phyloP scores from a whole-genome alignment of 2,329 filamentous ascomycete genomes.

The Sarocladiaceae sp. region DNA sequence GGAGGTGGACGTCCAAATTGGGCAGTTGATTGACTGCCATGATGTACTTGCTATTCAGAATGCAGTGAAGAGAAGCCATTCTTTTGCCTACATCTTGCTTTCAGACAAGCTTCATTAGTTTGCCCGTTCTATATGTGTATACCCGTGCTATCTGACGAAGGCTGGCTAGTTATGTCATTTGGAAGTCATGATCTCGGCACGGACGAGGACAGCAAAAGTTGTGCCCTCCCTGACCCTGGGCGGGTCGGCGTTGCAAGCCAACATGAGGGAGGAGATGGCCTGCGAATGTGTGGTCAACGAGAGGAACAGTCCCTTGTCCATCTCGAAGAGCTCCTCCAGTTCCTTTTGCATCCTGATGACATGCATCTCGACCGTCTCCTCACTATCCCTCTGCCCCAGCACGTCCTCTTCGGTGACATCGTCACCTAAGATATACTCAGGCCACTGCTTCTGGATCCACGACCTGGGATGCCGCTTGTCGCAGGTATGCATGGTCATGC shows the following conservation, averaged over 20 bases:
- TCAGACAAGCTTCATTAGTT: no score
- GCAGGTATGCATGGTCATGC: constrained; percentile 55
- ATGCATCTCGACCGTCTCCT: constrained; percentile 44
- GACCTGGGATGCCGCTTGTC: constrained; percentile 45
- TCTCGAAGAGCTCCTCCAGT: constrained; percentile 40
- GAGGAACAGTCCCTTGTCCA: constrained; percentile 32
- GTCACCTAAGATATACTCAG: constrained; percentile 43
- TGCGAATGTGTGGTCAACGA: constrained; percentile 45
- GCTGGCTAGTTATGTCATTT: no score
- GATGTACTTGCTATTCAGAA: no score
- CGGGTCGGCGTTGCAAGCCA: constrained; percentile 35
- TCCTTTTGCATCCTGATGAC: constrained; percentile 33
- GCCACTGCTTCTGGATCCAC: constrained; percentile 41
- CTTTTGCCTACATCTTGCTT: no score
- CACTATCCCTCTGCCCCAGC: constrained; percentile 38
- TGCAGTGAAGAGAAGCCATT: no score
- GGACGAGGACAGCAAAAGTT: constrained; percentile 51
- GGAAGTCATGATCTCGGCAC: no score
- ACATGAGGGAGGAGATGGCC: constrained; percentile 35
- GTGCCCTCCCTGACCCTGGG: constrained; percentile 43
- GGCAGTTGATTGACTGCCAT: no score
- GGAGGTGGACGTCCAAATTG: no score
- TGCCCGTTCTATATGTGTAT: no score
- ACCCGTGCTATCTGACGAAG: no score
- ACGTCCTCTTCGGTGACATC: constrained; percentile 50